Evolutionary conservation across 75 land plant genomes (phyloP), one percentile per base, ranked within the genome.

Genomic region (Selaginella moellendorffii): DNA sequence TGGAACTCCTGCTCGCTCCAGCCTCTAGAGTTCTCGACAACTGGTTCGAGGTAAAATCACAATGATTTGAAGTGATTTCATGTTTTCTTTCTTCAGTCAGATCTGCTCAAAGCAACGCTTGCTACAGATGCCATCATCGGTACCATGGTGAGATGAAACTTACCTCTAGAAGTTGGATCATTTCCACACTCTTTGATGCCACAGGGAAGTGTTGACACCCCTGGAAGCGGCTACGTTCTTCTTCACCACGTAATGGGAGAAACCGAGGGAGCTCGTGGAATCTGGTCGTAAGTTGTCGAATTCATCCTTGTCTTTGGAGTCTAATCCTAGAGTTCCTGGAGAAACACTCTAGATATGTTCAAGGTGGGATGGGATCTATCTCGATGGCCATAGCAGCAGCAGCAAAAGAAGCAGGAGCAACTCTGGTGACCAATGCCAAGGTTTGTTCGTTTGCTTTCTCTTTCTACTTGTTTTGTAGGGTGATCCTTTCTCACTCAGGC

Each of bases 241-340:
- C 78, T 95, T 58, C 99, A 95, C 84, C 99, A 95, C 67, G 88
- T 89, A 9, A 90, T 95, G 88, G 99, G 99, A 54, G 88, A 95
- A 73, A 90, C 97, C 23, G 80, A 90, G 77, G 99, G 99, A 58
- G 80, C 80, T 20, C 80, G 88, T 63, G 96, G 96, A 25, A 72
- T 89, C 31, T 95, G 99, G 99, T 95, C 99, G 97, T 95, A 79
- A 68, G 99, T 85, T 19, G 28, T 64, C 30, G 20, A 66, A 2
- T 26, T 69, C 1, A 54, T 62, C n/a, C n/a, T n/a, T n/a, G n/a
- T n/a, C n/a, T n/a, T n/a, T n/a, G n/a, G n/a, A n/a, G n/a, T n/a
- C n/a, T n/a, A n/a, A n/a, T n/a, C n/a, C n/a, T n/a, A n/a, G n/a
- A n/a, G n/a, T n/a, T n/a, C n/a, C n/a, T n/a, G n/a, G n/a, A n/a